These are phyloP conservation scores for Botrytis porri DNA, from an alignment of 2,329 filamentous ascomycete species.

Conservation along the genomic window DNA sequence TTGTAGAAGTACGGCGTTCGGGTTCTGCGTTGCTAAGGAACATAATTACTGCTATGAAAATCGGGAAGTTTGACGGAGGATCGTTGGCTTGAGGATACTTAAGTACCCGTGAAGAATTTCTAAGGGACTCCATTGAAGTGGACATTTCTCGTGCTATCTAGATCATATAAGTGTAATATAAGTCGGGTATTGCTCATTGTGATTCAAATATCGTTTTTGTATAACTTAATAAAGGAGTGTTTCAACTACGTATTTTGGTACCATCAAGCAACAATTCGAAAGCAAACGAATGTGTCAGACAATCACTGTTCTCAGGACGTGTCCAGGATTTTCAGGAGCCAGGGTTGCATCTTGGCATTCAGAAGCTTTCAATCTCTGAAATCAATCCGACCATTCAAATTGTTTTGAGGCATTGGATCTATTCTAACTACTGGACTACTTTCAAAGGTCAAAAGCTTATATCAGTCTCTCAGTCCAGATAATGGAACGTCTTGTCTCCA, in stretches of 20 bases:
- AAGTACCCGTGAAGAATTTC: not conserved
- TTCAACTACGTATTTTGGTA: not conserved
- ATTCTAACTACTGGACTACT: not conserved
- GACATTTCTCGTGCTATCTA: not conserved
- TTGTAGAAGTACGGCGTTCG: not conserved
- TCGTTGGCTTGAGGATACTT: not conserved
- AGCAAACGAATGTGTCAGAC: not conserved
- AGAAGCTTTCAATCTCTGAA: not conserved
- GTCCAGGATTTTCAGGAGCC: not conserved
- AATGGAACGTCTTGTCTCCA: not conserved
- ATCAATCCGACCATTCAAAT: not conserved
- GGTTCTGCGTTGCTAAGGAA: not conserved
- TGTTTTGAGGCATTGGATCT: not conserved
- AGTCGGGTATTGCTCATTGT: not conserved
- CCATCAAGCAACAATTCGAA: not conserved
- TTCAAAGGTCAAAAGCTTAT: not conserved
- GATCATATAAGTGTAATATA: not conserved
- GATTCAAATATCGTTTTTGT: not conserved
- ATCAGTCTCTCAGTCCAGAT: not conserved
- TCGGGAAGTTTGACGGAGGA: not conserved
- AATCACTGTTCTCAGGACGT: not conserved
- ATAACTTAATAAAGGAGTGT: not conserved
- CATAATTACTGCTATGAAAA: not conserved
- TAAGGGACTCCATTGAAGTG: not conserved
- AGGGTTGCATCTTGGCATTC: not conserved